Evolutionary conservation across 768 basidiomycete genomes (phyloP), one percentile per base, ranked within the genome.

Genomic region (Termitomyces sp.): DNA sequence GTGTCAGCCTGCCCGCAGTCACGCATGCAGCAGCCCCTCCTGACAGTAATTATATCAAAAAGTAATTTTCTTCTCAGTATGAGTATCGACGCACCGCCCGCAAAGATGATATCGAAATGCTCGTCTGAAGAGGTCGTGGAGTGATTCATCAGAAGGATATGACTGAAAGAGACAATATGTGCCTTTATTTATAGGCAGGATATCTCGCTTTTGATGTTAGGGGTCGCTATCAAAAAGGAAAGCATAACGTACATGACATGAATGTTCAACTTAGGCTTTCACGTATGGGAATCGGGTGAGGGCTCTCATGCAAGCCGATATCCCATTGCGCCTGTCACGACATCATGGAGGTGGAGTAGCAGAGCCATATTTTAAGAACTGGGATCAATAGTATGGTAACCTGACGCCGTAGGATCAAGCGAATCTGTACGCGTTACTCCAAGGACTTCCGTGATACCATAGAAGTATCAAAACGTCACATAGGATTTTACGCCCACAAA

Each of bases 11-110:
- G 0, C 80, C 76, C 10, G 83, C 86, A 18, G 77, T 67, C 9
- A 88, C 71, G 61, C 85, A 85, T 5, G 78, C 83, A n/a, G 77
- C 59, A 4, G 83, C 74, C 33, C 86, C 86, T 37, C 80, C 79
- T 80, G 54, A 4, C 47, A 9, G 18, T 2, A 41, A 26, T 5
- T 3, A 39, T 36, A 28, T 52, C 39, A 29, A 51, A 57, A 47
- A 52, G 42, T 5, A 4, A 10, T 31, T 51, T 24, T 26, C 24
- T 33, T 24, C 26, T 26, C 42, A 20, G 3, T n/a, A 18, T 24
- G 48, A 13, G 7, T 4, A 33, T 22, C 4, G 24, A 61, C 66
- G 48, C 58, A 84, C 84, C 84, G 62, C 84, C 84, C 31, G 79
- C 81, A 58, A 85, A 79, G 59, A 85, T 75, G 20, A 85, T 75